These are phyloP conservation scores for Aspergillus chevalieri DNA, from an alignment of 2,329 filamentous ascomycete genomes.

Conservation along the genomic window DNA sequence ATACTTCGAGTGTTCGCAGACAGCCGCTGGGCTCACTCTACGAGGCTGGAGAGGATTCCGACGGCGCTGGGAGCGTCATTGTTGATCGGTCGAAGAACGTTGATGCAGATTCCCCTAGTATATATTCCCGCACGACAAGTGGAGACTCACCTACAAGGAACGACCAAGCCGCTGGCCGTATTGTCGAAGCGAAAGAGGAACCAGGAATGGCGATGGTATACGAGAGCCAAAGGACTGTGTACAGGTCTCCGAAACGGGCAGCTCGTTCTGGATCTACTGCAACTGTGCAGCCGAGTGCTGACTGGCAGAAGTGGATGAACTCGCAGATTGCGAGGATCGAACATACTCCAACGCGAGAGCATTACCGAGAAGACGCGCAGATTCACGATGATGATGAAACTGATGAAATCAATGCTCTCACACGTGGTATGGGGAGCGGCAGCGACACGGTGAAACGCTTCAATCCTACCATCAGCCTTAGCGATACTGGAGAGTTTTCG, in stretches of 20 bases:
- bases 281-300: constrained; percentile 19
- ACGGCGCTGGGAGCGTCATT: constrained; percentile 17
- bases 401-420: background rate
- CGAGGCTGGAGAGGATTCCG: constrained; percentile 6
- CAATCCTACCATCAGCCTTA: background rate
- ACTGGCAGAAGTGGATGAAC: constrained; percentile 36
- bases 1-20: background rate
- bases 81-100: constrained; percentile 4
- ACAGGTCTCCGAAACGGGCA: constrained; percentile 25
- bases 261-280: constrained; percentile 1
- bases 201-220: constrained; percentile 35
- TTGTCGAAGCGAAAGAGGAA: constrained; percentile 12
- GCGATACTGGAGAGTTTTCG: background rate
- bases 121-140: constrained; percentile 39
- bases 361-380: constrained; percentile 36
- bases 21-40: background rate
- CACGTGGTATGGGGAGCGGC: background rate
- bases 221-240: constrained; percentile 22
- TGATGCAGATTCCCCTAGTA: constrained; percentile 30
- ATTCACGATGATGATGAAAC: constrained; percentile 24
- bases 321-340: constrained; percentile 31
- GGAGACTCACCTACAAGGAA: constrained; percentile 22
- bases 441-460: background rate
- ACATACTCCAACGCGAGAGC: constrained; percentile 21
- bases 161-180: constrained; percentile 2